Percentiles rank a stretch among this genome's conserved stretches.
Conservation (phyloP, 2,329 filamentous ascomycete species). For the Colletotrichum horii region DNA sequence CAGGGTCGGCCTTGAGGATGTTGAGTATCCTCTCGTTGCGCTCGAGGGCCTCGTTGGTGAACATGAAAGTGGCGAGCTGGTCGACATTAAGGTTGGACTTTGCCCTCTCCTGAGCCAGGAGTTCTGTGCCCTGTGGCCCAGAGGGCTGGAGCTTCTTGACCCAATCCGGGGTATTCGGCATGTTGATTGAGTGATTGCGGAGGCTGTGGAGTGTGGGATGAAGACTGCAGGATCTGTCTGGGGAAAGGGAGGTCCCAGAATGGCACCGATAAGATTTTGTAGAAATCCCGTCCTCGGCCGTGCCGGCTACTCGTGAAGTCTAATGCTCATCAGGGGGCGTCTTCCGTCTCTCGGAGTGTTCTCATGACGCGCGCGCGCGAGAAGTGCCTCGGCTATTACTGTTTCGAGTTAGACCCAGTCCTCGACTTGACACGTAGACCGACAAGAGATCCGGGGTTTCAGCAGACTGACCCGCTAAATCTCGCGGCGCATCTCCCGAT, state of each 20-base stretch:
- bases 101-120: conserved; percentile 71
- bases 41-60: conserved; percentile 68
- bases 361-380: conserved; percentile 5
- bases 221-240: not conserved
- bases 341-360: conserved; percentile 5
- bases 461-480: not conserved
- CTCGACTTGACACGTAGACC: not conserved
- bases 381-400: conserved; percentile 12
- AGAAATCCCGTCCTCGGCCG: not conserved
- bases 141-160: conserved; percentile 40
- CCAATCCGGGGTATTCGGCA: conserved; percentile 26
- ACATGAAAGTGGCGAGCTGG: conserved; percentile 71
- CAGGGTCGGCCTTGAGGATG: conserved; percentile 69
- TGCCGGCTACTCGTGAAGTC: not conserved
- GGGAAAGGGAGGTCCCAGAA: not conserved
- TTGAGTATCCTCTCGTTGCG: conserved; percentile 65
- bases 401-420: conserved; percentile 3
- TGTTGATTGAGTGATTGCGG: not conserved
- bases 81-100: conserved; percentile 71
- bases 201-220: not conserved
- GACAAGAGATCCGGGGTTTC: not conserved
- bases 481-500: not conserved
- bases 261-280: not conserved
- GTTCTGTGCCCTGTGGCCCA: conserved; percentile 70
- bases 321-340: not conserved